These are phyloP conservation scores for Mycosphaerella sp. DNA, from an alignment of 2,329 filamentous ascomycete species.

Conservation along the genomic window DNA sequence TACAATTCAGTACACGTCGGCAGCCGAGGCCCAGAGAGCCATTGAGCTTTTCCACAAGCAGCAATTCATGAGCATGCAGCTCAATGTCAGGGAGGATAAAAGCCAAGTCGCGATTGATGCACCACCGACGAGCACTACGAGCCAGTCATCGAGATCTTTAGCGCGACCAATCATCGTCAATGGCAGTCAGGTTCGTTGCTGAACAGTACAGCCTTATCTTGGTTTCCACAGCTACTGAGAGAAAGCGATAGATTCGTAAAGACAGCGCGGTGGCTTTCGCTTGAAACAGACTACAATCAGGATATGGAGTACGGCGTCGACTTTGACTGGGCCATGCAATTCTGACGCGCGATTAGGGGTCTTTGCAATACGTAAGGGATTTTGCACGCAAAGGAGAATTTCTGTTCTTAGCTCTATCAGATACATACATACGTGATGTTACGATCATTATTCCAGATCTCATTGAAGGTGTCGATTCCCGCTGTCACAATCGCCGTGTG, in stretches of 20 bases:
- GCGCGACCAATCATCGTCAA: conserved; percentile 23
- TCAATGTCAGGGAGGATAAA: conserved; percentile 28
- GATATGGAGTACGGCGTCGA: too few species aligned
- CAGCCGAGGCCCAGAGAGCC: conserved; percentile 25
- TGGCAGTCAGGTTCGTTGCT: conserved; percentile 22
- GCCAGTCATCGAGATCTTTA: not conserved
- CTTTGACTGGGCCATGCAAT: not conserved
- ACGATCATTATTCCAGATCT: conserved; percentile 1
- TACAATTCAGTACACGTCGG: conserved; percentile 25
- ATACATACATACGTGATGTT: not conserved
- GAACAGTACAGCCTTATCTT: not conserved
- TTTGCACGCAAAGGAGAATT: too few species aligned
- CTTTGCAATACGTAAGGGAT: too few species aligned
- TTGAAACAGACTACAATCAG: not conserved
- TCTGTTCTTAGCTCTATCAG: too few species aligned
- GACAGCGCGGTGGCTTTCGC: conserved; percentile 6
- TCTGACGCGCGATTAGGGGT: too few species aligned
- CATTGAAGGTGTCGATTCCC: conserved; percentile 1
- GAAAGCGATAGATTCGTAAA: conserved; percentile 7
- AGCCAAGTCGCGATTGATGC: conserved; percentile 23
- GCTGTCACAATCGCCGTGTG: conserved; percentile 7
- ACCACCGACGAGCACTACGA: conserved; percentile 11
- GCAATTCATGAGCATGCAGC: conserved; percentile 23
- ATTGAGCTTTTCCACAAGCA: conserved; percentile 24
- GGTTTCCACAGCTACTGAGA: conserved; percentile 4